These are phyloP conservation scores for Fusarium sp. DNA, from an alignment of 2,329 filamentous ascomycete species.

Conservation along the genomic window DNA sequence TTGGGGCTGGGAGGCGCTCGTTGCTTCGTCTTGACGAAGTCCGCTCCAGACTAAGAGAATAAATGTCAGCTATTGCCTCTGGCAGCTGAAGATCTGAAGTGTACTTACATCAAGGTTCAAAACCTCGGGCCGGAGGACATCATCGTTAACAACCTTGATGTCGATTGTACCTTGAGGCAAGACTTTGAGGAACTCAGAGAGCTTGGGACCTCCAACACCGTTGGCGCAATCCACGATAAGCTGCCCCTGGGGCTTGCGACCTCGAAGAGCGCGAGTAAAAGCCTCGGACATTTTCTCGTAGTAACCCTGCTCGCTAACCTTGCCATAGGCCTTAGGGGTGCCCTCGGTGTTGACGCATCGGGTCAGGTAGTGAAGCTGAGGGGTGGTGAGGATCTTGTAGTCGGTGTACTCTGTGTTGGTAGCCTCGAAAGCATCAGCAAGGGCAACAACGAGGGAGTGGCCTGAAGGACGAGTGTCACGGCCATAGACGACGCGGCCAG, in stretches of 20 bases:
- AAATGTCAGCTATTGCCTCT: conserved; percentile 9
- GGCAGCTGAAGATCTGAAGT: not conserved
- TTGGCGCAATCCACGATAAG: conserved; percentile 96
- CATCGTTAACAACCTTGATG: conserved; percentile 90
- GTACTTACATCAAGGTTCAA: conserved; percentile 83
- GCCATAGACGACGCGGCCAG: conserved; percentile 86
- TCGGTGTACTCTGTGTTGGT: conserved; percentile 80
- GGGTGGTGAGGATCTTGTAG: conserved; percentile 92
- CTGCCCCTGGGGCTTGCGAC: conserved; percentile 75
- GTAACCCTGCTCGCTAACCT: conserved; percentile 89
- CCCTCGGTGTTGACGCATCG: conserved; percentile 93
- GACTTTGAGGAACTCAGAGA: conserved; percentile 85
- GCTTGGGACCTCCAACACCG: conserved; percentile 92
- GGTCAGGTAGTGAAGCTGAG: conserved; percentile 97
- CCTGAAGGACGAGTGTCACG: conserved; percentile 94
- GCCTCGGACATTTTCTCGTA: conserved; percentile 90
- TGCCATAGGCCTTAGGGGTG: conserved; percentile 86
- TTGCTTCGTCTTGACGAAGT: conserved; percentile 98
- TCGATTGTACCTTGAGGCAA: conserved; percentile 79
- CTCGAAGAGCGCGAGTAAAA: conserved; percentile 83
- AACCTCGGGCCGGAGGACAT: conserved; percentile 87
- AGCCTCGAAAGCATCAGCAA: conserved; percentile 81
- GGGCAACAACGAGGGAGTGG: conserved; percentile 79
- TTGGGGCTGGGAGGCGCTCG: conserved; percentile 85
- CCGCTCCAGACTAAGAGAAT: conserved; percentile 79